Evolutionary conservation across 768 basidiomycete genomes (phyloP), one percentile per base, ranked within the genome.

Genomic region (Boletus patriciae): DNA sequence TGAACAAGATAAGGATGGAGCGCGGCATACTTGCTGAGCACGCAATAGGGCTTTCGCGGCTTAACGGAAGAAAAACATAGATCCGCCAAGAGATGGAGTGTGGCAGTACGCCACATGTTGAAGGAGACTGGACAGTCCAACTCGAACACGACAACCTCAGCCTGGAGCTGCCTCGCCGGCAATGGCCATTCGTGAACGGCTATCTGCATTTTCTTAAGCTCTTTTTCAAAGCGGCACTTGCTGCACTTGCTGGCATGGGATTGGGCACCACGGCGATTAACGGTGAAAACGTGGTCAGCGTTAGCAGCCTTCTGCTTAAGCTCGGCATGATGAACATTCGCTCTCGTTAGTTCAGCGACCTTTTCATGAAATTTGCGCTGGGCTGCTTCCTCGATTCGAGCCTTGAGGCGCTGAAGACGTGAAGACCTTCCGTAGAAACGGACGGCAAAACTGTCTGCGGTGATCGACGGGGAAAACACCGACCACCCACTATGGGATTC

Each of bases 101-200:
- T 80, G 29, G 68, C 63, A 1, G 62, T 64, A 43, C 82, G 73
- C 81, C 81, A 83, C 50, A 76, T 66, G 13, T 69, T 61, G 55
- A 81, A 78, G 7, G 66, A 52, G 11, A 64, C 21, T 3, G 81
- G 81, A 48, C 72, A 73, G 12, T 59, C 54, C 3, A 80, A 54
- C 55, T 82, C 79, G 45, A 82, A 82, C 2, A 80, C 66, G 15
- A 73, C 68, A 0, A 62, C 61, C 50, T 73, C 66, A 0, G 70
- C 70, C 7, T 52, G n/a, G 5, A 63, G 13, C 6, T 18, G 21
- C 12, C 59, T 44, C 1, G 49, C 31, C 0, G 81, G 79, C 38
- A 83, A 59, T 0, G 81, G 82, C 80, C 79, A 80, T 50, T 83
- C 82, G 37, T 78, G 69, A 6, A 77, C 60, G 1, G 25, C 0